These are phyloP conservation scores for Blumeria graminis DNA, from an alignment of 2,329 filamentous ascomycete genomes.

Conservation along the genomic window DNA sequence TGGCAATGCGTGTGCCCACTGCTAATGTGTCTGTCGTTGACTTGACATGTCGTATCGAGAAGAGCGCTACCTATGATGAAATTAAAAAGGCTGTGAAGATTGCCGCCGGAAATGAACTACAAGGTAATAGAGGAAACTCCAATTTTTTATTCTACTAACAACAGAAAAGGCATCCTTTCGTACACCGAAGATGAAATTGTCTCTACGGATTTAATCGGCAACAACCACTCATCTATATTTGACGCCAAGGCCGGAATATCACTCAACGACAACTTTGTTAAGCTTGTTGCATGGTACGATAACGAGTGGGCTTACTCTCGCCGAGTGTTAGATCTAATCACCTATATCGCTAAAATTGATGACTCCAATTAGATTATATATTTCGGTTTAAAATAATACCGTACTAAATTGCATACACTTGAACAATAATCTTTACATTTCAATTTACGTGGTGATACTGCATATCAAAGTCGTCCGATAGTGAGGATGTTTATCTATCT, in stretches of 20 bases:
- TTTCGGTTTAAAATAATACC: too few species aligned
- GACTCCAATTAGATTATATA: constrained; percentile 8
- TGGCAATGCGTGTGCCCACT: constrained; percentile 98
- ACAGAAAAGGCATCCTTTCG: constrained; percentile 44
- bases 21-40: constrained; percentile 98
- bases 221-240: constrained; percentile 90
- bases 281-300: constrained; percentile 90
- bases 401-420: too few species aligned
- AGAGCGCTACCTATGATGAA: constrained; percentile 64
- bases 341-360: constrained; percentile 61
- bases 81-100: constrained; percentile 87
- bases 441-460: too few species aligned
- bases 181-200: constrained; percentile 97
- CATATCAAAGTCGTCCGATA: too few species aligned
- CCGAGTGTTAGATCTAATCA: constrained; percentile 64
- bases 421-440: too few species aligned
- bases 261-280: constrained; percentile 96
- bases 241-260: constrained; percentile 98
- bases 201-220: constrained; percentile 80
- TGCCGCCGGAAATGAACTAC: constrained; percentile 59
- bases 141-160: not conserved
- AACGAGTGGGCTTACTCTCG: constrained; percentile 99
- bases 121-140: constrained; percentile 29
- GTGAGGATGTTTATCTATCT: too few species aligned
- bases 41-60: constrained; percentile 82